Base-by-base conservation (phyloP, 2,329 filamentous ascomycete genomes). In the Fusarium sp. region DNA sequence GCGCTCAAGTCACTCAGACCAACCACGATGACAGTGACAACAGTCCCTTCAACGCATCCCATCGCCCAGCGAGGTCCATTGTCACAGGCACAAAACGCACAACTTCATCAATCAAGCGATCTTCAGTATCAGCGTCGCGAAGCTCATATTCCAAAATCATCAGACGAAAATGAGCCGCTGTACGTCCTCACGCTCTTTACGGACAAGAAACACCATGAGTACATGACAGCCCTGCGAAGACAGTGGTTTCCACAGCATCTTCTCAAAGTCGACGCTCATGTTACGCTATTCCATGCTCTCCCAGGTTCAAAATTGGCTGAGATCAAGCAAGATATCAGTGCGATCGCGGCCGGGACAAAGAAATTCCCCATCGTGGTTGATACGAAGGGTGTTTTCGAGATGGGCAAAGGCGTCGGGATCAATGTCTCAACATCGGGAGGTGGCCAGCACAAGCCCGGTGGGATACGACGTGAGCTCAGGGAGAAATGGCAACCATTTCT, bases 211-310 rank as follows among this genome's bases (percentile, higher is more conserved):
- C 68, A 69, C 14, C 45, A 69, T 11, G 26, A 59, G 16, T 7
- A 14, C 12, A 69, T 71, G 68, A 58, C 56, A 12, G 51, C 42
- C 2, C 23, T 71, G 3, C 64, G 68, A 25, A 48, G 25, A 16
- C 60, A 62, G 11, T 71, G 68, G 68, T 71, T 71, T 21, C 68
- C 68, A 7, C 3, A 45, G 6, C 39, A 21, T 2, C 9, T 71
- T 1, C 61, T 71, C 26, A 71, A 69, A 19, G 68, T 71, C 2
- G 60, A 66, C 4, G 68, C 68, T 0, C 68, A 71, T 39, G 18
- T 71, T 31, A 71, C 68, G 5, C 43, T 71, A 4, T 71, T 71
- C 5, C 68, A 71, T 37, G 68, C 68, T 4, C 48, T 71, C 12
- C 68, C 68, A 6, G 68, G 60, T 2, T 71, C 68, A 6, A 69